A percentile compares a stretch with the other conserved stretches of the same genome.
Evolutionary conservation across 2,329 filamentous ascomycete genomes (phyloP).

Genomic region (Teratosphaeria nubilosa): DNA sequence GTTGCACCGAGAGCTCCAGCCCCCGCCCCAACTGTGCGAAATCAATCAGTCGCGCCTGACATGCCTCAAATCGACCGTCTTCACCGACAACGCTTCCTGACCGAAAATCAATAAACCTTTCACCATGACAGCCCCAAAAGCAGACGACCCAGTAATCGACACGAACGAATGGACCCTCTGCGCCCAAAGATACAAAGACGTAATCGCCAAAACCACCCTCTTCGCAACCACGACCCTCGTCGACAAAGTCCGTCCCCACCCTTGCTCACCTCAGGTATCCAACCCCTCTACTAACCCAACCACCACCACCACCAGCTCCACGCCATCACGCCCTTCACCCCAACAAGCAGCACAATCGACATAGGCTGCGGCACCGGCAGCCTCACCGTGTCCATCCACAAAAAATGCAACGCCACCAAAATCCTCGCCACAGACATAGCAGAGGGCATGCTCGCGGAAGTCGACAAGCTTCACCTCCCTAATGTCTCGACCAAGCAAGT

Average conservation of each 20-base stretch:
- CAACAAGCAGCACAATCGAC: not conserved
- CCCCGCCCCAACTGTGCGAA: not conserved
- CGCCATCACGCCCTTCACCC: not conserved
- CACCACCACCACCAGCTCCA: not conserved
- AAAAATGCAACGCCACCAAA: not conserved
- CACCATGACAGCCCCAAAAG: not conserved
- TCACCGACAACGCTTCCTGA: not conserved
- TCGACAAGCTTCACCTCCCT: not conserved
- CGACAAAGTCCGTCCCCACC: not conserved
- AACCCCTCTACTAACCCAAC: too few species aligned
- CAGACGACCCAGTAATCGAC: not conserved
- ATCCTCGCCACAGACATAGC: constrained; percentile 2
- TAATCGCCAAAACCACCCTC: not conserved
- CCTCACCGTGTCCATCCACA: not conserved
- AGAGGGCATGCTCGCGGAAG: constrained; percentile 1
- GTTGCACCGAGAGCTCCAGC: not conserved
- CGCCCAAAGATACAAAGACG: not conserved
- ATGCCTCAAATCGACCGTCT: too few species aligned
- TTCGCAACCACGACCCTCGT: not conserved
- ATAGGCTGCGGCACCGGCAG: not conserved
- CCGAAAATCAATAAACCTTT: not conserved
- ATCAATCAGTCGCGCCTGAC: not conserved
- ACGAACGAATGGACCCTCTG: not conserved
- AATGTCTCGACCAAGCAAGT: not conserved
- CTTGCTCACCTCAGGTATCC: too few species aligned